Percentiles rank a stretch among this genome's conserved stretches.
Evolutionary conservation across 176 grass and related monocot species (phyloP).

Genomic region (Areca catechu): DNA sequence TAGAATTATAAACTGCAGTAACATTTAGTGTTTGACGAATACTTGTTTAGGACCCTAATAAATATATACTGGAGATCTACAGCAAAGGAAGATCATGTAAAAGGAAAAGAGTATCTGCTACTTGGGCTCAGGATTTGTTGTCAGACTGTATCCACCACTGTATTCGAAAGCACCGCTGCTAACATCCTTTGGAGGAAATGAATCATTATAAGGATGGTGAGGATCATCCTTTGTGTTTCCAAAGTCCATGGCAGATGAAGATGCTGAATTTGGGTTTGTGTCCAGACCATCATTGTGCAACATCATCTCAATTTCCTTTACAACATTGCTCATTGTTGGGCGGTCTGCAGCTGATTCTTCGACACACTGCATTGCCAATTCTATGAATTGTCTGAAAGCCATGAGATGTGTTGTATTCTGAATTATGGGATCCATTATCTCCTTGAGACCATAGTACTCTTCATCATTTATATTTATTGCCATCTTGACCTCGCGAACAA

Average conservation of each 20-base stretch:
- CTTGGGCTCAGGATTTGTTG: constrained; percentile 67
- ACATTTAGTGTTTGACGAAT: too few species aligned
- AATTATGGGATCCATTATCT: constrained; percentile 58
- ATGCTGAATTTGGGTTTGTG: constrained; percentile 25
- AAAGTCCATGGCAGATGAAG: constrained; percentile 34
- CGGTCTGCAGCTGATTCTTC: constrained; percentile 22
- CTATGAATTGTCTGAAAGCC: constrained; percentile 40
- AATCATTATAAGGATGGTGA: constrained; percentile 20
- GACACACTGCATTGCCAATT: constrained; percentile 45
- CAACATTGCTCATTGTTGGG: constrained; percentile 50
- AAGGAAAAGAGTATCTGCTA: constrained; percentile 21
- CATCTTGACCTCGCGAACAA: constrained; percentile 59
- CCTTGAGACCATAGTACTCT: constrained; percentile 38
- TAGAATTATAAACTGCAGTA: too few species aligned
- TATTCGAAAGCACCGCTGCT: constrained; percentile 58
- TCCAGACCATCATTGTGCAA: constrained; percentile 46
- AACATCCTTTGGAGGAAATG: constrained; percentile 21
- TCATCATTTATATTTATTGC: constrained; percentile 37
- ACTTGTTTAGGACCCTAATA: too few species aligned
- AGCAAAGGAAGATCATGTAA: too few species aligned
- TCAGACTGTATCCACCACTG: constrained; percentile 45
- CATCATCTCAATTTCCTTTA: constrained; percentile 60
- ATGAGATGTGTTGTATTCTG: constrained; percentile 18
- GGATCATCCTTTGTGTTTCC: constrained; percentile 2
- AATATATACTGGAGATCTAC: too few species aligned